phyloP scores from a whole-genome alignment of 1,284 basidiomycete species.

The Rhodotorula sp. region DNA sequence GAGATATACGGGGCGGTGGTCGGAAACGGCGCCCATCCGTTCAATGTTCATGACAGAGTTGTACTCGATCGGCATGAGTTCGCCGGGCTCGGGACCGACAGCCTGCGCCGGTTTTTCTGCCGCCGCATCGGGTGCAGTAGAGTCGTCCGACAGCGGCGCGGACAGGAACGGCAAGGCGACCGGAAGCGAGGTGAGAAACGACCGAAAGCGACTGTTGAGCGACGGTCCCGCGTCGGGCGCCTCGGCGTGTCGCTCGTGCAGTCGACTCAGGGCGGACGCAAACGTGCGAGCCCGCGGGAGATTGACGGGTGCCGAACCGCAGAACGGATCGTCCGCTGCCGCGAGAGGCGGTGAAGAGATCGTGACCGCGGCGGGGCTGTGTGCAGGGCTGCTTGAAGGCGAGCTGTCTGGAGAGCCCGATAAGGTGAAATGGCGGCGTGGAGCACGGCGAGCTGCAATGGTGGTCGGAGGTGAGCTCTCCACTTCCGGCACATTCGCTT shows the following conservation, averaged over 20 bases:
- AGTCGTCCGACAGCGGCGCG: not conserved
- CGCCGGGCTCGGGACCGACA: constrained; percentile 37
- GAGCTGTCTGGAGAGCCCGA: constrained; percentile 9
- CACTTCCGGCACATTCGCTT: not conserved
- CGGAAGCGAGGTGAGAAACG: constrained; percentile 33
- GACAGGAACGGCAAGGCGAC: constrained; percentile 27
- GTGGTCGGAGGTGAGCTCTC: not conserved
- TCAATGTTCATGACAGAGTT: constrained; percentile 37
- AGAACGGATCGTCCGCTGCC: too few species aligned
- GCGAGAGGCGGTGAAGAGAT: not conserved
- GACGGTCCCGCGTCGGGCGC: not conserved
- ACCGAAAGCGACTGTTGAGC: constrained; percentile 33
- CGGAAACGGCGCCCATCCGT: constrained; percentile 38
- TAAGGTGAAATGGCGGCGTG: constrained; percentile 27
- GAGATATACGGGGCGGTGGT: constrained; percentile 41
- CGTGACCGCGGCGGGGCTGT: not conserved
- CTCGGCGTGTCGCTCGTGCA: not conserved
- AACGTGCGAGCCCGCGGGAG: constrained; percentile 2
- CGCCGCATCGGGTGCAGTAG: not conserved
- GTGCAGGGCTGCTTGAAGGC: not conserved
- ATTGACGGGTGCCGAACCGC: not conserved
- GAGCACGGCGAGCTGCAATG: constrained; percentile 9
- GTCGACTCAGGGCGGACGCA: not conserved
- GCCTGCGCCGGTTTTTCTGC: too few species aligned
- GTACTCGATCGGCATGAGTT: constrained; percentile 39